Percentiles rank a stretch among this genome's conserved stretches.
phyloP scores from a whole-genome alignment of 1,139 yeast species.

The Suhomyces bribrorum region DNA sequence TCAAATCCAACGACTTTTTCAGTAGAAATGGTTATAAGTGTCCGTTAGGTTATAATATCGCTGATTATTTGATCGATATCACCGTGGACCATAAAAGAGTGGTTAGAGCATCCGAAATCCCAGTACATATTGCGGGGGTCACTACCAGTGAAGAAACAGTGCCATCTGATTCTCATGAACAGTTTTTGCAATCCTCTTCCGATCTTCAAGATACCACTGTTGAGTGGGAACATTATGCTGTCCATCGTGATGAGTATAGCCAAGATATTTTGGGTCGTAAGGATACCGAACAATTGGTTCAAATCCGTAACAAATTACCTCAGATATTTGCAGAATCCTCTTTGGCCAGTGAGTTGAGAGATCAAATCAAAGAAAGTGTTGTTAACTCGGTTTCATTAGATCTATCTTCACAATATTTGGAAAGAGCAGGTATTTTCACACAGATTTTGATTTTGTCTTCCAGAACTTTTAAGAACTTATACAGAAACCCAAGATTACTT shows the following conservation, averaged over 20 bases:
- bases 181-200: constrained; percentile 30
- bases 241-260: constrained; percentile 72
- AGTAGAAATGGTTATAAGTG: constrained; percentile 74
- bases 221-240: constrained; percentile 89
- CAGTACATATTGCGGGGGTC: constrained; percentile 25
- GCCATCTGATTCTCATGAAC: constrained; percentile 38
- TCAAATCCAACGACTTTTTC: constrained; percentile 71
- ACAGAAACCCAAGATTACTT: constrained; percentile 85
- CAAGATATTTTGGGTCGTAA: constrained; percentile 21
- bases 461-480: constrained; percentile 87
- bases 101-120: constrained; percentile 17
- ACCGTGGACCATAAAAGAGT: constrained; percentile 63
- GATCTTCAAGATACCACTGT: constrained; percentile 60
- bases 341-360: constrained; percentile 47
- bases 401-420: constrained; percentile 37
- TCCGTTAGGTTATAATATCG: constrained; percentile 89
- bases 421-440: constrained; percentile 56
- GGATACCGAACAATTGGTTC: constrained; percentile 33
- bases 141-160: constrained; percentile 23
- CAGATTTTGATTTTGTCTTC: constrained; percentile 75
- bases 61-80: constrained; percentile 88
- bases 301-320: constrained; percentile 38
- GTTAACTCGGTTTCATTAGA: constrained; percentile 34
- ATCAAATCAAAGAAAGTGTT: constrained; percentile 46
- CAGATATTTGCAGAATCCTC: constrained; percentile 51